phyloP scores from a whole-genome alignment of 176 grass and related monocot species.

The barley (Hordeum vulgare) region MorexV3_pseudomolecules_assembly NC_058524.1:368626628-368627127 shows the following conservation, averaged over 20 bases:
- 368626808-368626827: not conserved
- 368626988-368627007: not conserved
- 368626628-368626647: not conserved
- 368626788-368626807: not conserved
- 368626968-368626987: no score
- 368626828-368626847: not conserved
- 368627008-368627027: not conserved
- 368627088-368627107: not conserved
- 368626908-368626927: not conserved
- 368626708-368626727: constrained; percentile 87
- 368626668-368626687: not conserved
- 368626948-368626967: not conserved
- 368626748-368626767: constrained; percentile 63
- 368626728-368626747: constrained; percentile 75
- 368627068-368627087: not conserved
- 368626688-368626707: constrained; percentile 57
- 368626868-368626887: not conserved
- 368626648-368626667: not conserved
- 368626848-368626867: not conserved
- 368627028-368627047: not conserved
- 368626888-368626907: not conserved
- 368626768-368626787: constrained; percentile 64
- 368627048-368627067: not conserved
- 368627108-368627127: not conserved
- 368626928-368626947: not conserved